Base-by-base conservation (phyloP, 176 grass and related monocot genomes). In the Coix lacrymajobi region DNA sequence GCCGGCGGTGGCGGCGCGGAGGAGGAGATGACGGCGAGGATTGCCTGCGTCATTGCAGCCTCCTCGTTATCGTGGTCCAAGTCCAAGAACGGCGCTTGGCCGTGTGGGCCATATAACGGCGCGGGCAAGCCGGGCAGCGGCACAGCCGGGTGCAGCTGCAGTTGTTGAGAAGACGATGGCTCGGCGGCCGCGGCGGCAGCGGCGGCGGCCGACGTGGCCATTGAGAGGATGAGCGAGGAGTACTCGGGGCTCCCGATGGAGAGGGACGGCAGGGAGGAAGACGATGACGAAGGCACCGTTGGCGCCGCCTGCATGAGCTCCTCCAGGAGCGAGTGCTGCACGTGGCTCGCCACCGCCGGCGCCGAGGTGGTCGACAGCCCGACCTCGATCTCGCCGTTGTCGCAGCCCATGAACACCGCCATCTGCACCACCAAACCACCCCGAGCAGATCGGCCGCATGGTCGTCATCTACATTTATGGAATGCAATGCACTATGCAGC, bases 301-400 rank as follows among this genome's bases (percentile, higher is more conserved):
- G 81, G 56, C 9, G 85, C 78, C 9, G 63, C 40, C 31, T 82
- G 75, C 79, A 86, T 60, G 33, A 81, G 62, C 40, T 95, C 89
- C 26, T 79, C 89, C 43, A 88, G 32, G 5, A 88, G 29, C 33
- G 85, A 79, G 38, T 90, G 82, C 48, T 87, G 82, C 25, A 91
- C 49, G 73, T 90, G 89, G 28, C 76, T 74, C 57, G 22, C 36
- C 65, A 84, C 80, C 33, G 33, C 77, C 15, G 69, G 60, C 41
- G 69, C 14, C 11, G 81, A 44, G 1, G 79, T 22, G 6, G 1
- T 54, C 37, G 74, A 86, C 39, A 92, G 70, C 3, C 96, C 96
- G 16, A 98, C 66, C 88, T 98, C 96, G 68, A 98, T 90, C 87
- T 98, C 96, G 11, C 96, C 92, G 54, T 13, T 85, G 67, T 86